Evolutionary conservation across 495 filamentous ascomycete genomes (phyloP).

Genomic region (Terfezia boudieri): DNA sequence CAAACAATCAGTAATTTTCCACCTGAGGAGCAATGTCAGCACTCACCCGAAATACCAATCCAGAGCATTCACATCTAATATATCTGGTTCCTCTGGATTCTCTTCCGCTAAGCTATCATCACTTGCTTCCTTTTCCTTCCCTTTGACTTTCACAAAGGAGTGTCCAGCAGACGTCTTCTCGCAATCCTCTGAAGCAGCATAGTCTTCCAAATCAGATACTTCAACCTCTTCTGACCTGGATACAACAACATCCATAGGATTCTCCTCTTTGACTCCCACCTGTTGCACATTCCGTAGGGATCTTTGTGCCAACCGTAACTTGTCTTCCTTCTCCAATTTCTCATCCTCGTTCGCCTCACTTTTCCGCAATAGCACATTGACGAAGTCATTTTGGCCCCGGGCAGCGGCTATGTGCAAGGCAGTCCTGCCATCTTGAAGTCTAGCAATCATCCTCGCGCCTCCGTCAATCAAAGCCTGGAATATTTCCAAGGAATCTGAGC

Average conservation of each 20-base stretch:
- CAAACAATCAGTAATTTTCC: background rate
- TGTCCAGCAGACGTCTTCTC: slow-evolving; percentile 1
- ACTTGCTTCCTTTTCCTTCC: slow-evolving; percentile 18
- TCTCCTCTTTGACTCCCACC: slow-evolving; percentile 5
- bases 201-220: slow-evolving; percentile 23
- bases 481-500: slow-evolving; percentile 41
- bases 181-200: slow-evolving; percentile 21
- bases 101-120: slow-evolving; percentile 15
- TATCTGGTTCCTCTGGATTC: slow-evolving; percentile 42
- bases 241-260: slow-evolving; percentile 14
- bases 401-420: slow-evolving; percentile 57
- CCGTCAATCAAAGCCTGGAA: slow-evolving; percentile 48
- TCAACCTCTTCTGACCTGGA: slow-evolving; percentile 21
- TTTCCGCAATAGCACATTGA: slow-evolving; percentile 43
- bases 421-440: slow-evolving; percentile 55
- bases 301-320: slow-evolving; percentile 22
- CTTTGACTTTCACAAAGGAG: slow-evolving; percentile 38
- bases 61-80: slow-evolving; percentile 51
- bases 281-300: slow-evolving; percentile 1
- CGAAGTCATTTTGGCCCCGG: slow-evolving; percentile 42
- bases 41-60: slow-evolving; percentile 47
- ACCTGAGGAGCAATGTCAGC: background rate
- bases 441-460: slow-evolving; percentile 45
- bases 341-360: slow-evolving; percentile 49
- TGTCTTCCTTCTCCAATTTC: slow-evolving; percentile 34